Conservation (phyloP, 352 stramenopile genomes). For the Phytopythium boreale region DNA sequence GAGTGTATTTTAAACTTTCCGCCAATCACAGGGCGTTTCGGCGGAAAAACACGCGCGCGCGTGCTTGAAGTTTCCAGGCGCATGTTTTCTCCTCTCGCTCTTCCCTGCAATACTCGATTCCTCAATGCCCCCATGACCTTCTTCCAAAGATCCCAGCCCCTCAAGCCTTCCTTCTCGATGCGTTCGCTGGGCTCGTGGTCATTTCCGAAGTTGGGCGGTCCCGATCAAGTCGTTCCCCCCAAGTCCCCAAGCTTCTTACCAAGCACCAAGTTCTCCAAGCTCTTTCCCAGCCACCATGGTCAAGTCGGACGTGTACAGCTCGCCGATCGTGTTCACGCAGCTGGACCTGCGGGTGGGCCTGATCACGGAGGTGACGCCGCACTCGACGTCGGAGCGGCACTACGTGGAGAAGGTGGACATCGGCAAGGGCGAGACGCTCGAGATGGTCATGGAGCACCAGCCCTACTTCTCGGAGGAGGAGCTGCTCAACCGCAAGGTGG, state of each 20-base stretch:
- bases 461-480: slow-evolving; percentile 76
- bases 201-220: slow-evolving; percentile 53
- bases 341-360: slow-evolving; percentile 70
- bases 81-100: slow-evolving; percentile 19
- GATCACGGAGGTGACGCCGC: slow-evolving; percentile 59
- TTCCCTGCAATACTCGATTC: slow-evolving; percentile 9
- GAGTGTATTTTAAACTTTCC: neutral
- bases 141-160: neutral
- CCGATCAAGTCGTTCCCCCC: slow-evolving; percentile 27
- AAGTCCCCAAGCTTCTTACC: slow-evolving; percentile 4
- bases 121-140: slow-evolving; percentile 2
- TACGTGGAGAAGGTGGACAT: slow-evolving; percentile 79
- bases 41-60: slow-evolving; percentile 11
- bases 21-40: neutral
- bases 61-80: slow-evolving; percentile 37
- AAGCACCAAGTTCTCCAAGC: slow-evolving; percentile 2
- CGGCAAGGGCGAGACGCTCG: slow-evolving; percentile 65
- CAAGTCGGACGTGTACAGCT: slow-evolving; percentile 77
- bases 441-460: slow-evolving; percentile 79
- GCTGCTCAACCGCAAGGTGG: slow-evolving; percentile 60
- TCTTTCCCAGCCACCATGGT: slow-evolving; percentile 36
- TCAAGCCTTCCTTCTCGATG: slow-evolving; percentile 1
- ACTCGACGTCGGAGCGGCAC: slow-evolving; percentile 67
- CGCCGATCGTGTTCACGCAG: slow-evolving; percentile 65
- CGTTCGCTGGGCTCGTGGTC: slow-evolving; percentile 9